Conservation (phyloP, 2,329 filamentous ascomycete species). For the Sclerotiophoma versabilis region DNA sequence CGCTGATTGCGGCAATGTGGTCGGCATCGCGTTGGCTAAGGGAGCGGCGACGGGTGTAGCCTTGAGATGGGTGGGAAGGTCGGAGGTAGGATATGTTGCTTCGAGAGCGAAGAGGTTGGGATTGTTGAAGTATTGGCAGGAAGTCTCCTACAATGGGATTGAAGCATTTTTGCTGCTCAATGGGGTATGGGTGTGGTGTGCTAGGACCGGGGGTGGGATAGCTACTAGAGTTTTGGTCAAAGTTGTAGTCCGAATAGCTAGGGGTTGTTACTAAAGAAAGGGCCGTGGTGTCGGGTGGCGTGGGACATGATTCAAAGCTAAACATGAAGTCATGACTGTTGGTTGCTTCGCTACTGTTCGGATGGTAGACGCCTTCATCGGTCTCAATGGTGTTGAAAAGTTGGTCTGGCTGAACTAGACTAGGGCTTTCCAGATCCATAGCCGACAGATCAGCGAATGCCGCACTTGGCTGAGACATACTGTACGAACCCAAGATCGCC, state of each 20-base stretch:
- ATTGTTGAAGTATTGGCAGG: neutral
- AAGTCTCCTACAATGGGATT: neutral
- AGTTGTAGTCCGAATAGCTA: slow-evolving; percentile 20
- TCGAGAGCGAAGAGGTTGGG: slow-evolving; percentile 11
- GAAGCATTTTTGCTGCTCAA: slow-evolving; percentile 22
- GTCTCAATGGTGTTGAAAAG: slow-evolving; percentile 13
- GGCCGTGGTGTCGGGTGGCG: slow-evolving; percentile 4
- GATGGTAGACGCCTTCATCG: slow-evolving; percentile 8
- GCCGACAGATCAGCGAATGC: slow-evolving; percentile 6
- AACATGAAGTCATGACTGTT: slow-evolving; percentile 16
- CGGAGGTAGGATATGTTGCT: slow-evolving; percentile 12
- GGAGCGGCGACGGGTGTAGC: slow-evolving; percentile 36
- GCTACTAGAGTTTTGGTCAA: slow-evolving; percentile 1
- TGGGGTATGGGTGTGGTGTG: slow-evolving; percentile 27
- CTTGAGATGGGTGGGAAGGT: slow-evolving; percentile 8
- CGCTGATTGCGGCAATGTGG: slow-evolving; percentile 7
- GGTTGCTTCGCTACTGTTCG: slow-evolving; percentile 13
- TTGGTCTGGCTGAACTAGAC: slow-evolving; percentile 19
- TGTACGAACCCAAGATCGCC: neutral
- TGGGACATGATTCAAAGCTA: neutral
- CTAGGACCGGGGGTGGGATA: slow-evolving; percentile 22
- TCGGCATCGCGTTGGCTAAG: slow-evolving; percentile 35
- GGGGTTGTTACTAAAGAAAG: slow-evolving; percentile 21
- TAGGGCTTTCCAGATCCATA: slow-evolving; percentile 13
- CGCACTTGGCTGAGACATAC: slow-evolving; percentile 32